Evolutionary conservation across 2,329 filamentous ascomycete genomes (phyloP), one percentile per base, ranked within the genome.

Genomic region (Arachnopeziza araneosa): DNA sequence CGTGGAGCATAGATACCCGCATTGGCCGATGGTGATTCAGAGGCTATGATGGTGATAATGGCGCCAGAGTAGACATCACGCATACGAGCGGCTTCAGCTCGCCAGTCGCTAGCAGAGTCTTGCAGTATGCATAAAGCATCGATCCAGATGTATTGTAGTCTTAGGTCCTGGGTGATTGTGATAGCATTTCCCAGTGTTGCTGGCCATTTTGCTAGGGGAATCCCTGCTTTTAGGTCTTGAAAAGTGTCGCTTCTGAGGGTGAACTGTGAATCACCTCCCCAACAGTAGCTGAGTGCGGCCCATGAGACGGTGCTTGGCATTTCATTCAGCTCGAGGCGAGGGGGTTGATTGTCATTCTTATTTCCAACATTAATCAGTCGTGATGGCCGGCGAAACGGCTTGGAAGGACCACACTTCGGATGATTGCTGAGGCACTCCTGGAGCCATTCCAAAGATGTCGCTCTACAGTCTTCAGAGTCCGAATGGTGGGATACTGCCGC

Each of bases 151-250:
- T 44, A 44, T 44, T 44, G 26, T 30, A 30, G 26, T 5, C 26
- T 9, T 30, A 30, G 9, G 26, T 30, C 26, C 26, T 30, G 26
- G 4, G 26, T 30, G 26, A 30, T 30, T 30, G 26, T 24, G 8
- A 63, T 55, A n/a, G 61, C 58, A 32, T 63, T 55, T 50, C 59
- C 14, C 5, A 63, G 50, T 1, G 61, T 63, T 5, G 21, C 14
- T 7, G 61, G 61, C 24, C 59, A 61, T 24, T 51, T 36, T 50
- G 56, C 24, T 8, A 59, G 2, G 10, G 56, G 50, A 21, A 57
- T n/a, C 9, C 59, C 59, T 10, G 49, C 14, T 14, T 52, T 12
- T 19, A 61, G 19, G 4, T 49, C 36, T n/a, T 36, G 17, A 8
- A 50, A 21, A 6, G 50, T 61, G 2, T 32, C 23, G 7, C 54